Evolutionary conservation across 2,329 filamentous ascomycete genomes (phyloP), one percentile per base, ranked within the genome.

Genomic region (Colletotrichum sp.): DNA sequence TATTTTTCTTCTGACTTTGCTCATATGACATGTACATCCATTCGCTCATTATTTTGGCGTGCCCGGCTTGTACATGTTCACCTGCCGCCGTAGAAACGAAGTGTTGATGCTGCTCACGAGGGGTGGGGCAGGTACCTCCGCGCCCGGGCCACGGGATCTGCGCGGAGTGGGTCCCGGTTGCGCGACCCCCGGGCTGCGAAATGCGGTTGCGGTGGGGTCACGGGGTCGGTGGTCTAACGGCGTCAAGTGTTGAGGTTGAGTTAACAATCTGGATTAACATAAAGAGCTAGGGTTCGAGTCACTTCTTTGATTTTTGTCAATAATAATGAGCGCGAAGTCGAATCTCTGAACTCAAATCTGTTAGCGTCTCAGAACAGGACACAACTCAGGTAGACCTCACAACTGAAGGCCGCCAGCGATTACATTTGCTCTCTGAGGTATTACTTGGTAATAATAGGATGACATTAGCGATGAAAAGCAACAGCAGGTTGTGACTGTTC

Each of bases 401-500:
- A 16, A 36, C 0, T 36, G 0, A 0, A 36, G 8, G 1, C 34
- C 34, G 15, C 34, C 15, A 36, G 0, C 6, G 15, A 36, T 36
- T 16, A 36, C 34, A 36, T 16, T 36, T 16, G 16, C 8, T 0
- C 7, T 7, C 13, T 36, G 6, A 5, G 7, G 8, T 36, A 36
- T 36, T 1, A 36, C 8, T 36, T 36, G 1, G 34, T 0, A 36
- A 36, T 8, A 16, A 0, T 5, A 36, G 15, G 1, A 36, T 8
- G 13, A 36, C 34, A 16, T 7, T 1, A 36, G 15, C 8, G 34
- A 36, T 5, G 0, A 2, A 4, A 36, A 36, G 34, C 34, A 16
- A 16, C 7, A 16, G 0, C 15, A 16, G 6, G 34, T 0, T 3
- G 34, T 16, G 0, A 36, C 0, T 4, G 1, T 36, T 4, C 1